Evolutionary conservation across 225 moss, liverwort and hornwort genomes (phyloP).

Genomic region (Straminergon stramineum): DNA sequence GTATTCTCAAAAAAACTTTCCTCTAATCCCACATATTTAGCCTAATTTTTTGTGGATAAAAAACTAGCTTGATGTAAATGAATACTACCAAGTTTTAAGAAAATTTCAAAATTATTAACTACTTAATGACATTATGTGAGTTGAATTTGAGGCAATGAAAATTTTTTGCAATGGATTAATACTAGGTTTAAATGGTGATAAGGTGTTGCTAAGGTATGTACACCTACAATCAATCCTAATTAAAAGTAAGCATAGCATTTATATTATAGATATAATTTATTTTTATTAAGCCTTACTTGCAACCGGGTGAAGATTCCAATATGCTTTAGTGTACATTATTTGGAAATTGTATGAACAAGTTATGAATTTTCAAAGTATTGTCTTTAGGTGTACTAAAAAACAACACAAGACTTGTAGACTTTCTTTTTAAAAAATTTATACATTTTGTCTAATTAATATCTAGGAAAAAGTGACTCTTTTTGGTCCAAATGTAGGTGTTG

Average conservation of each 20-base stretch:
- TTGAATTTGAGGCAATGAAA: neutral
- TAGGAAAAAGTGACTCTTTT: neutral
- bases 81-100: too few species aligned
- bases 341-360: neutral
- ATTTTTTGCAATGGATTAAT: neutral
- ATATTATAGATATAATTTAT: neutral
- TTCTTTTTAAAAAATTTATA: too few species aligned
- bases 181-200: neutral
- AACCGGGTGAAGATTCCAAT: neutral
- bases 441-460: neutral
- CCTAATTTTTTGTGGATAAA: too few species aligned
- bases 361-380: neutral
- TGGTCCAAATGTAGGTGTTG: neutral
- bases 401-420: neutral
- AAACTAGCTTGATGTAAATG: neutral
- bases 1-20: neutral
- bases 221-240: neutral
- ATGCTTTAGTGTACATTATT: neutral
- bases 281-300: too few species aligned
- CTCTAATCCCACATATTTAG: neutral
- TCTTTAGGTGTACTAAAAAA: neutral
- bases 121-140: neutral
- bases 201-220: neutral
- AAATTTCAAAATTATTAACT: neutral
- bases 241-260: neutral